Evolutionary conservation across 257 asterid species (phyloP).

Genomic region (Verbascum thapsus): DNA sequence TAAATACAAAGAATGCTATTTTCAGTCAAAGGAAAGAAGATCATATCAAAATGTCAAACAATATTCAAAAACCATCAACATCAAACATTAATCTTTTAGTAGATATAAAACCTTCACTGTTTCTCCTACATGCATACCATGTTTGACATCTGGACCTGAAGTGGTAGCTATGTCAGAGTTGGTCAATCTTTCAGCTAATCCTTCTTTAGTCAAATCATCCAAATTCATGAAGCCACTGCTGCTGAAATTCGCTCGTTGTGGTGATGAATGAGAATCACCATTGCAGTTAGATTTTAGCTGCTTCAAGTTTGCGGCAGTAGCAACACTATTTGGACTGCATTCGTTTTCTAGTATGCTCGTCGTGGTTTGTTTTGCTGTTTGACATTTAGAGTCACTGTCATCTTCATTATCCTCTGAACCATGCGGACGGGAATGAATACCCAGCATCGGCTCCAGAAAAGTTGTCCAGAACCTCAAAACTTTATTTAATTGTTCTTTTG

Average conservation of each 20-base stretch:
- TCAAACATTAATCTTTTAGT: background rate
- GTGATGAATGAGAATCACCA: slow-evolving; percentile 59
- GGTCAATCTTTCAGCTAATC: slow-evolving; percentile 44
- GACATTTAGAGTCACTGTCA: slow-evolving; percentile 47
- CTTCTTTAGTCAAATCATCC: slow-evolving; percentile 54
- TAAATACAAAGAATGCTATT: slow-evolving; percentile 8
- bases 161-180: slow-evolving; percentile 43
- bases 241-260: slow-evolving; percentile 42
- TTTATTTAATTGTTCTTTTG: slow-evolving; percentile 81
- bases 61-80: slow-evolving; percentile 13
- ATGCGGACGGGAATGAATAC: slow-evolving; percentile 58
- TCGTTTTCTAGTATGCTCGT: slow-evolving; percentile 55
- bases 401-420: slow-evolving; percentile 53
- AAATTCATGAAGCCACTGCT: slow-evolving; percentile 45
- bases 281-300: slow-evolving; percentile 53
- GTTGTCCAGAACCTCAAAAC: slow-evolving; percentile 85
- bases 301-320: slow-evolving; percentile 46
- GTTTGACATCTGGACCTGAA: slow-evolving; percentile 47
- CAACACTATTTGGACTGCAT: slow-evolving; percentile 58
- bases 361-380: slow-evolving; percentile 36
- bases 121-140: slow-evolving; percentile 44
- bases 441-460: slow-evolving; percentile 85
- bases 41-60: slow-evolving; percentile 3
- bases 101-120: slow-evolving; percentile 15
- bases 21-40: slow-evolving; percentile 10